Evolutionary conservation across 1,284 basidiomycete genomes (phyloP).

Genomic region (Prillingera fragicola): DNA sequence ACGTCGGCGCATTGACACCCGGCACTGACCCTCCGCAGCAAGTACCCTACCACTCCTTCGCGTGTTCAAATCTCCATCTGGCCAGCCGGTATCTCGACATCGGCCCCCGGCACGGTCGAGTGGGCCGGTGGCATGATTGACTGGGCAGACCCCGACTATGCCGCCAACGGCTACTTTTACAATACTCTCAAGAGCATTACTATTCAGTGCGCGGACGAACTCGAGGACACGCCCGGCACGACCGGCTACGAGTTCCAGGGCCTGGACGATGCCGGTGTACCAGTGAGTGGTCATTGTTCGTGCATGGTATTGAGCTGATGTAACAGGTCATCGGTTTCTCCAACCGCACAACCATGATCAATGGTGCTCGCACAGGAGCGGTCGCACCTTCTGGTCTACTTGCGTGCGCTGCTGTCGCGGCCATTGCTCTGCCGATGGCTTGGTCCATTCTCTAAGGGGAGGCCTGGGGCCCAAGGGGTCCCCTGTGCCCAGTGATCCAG

Average conservation of each 20-base stretch:
- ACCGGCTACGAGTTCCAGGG: slow-evolving; percentile 37
- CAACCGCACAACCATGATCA: slow-evolving; percentile 11
- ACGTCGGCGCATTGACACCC: background rate
- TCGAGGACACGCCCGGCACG: slow-evolving; percentile 6
- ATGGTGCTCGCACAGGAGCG: background rate
- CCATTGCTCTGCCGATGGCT: no score
- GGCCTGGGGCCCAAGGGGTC: no score
- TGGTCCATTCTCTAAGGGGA: no score
- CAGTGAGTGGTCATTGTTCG: slow-evolving; percentile 17
- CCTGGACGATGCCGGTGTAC: slow-evolving; percentile 21
- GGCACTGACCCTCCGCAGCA: slow-evolving; percentile 17
- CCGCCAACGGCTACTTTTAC: slow-evolving; percentile 46
- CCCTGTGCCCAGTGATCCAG: no score
- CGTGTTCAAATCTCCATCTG: slow-evolving; percentile 73
- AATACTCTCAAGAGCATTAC: slow-evolving; percentile 34
- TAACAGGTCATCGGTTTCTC: slow-evolving; percentile 8
- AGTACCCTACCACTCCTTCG: slow-evolving; percentile 69
- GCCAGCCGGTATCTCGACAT: slow-evolving; percentile 63
- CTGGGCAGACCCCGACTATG: slow-evolving; percentile 69
- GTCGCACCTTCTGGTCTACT: no score
- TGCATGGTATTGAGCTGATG: background rate
- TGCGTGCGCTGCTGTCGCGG: no score
- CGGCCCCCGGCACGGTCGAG: slow-evolving; percentile 61
- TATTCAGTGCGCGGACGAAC: slow-evolving; percentile 28
- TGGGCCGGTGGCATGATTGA: slow-evolving; percentile 76